Evolutionary conservation across 352 stramenopile genomes (phyloP).

Genomic region (Blastocystis sp.): DNA sequence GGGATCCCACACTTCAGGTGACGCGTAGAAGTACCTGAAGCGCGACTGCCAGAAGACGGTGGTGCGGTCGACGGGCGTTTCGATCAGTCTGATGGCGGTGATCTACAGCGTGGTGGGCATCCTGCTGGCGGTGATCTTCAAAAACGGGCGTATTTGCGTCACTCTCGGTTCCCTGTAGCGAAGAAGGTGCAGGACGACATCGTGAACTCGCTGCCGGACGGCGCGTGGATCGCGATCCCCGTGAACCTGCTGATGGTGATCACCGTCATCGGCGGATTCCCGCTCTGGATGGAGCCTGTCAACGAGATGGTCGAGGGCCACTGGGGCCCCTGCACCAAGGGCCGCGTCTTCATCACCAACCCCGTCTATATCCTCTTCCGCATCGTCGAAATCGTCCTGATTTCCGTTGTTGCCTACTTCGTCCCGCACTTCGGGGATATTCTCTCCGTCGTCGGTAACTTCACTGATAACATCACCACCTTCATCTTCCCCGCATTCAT

Average conservation of each 20-base stretch:
- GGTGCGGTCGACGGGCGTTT: constrained; percentile 43
- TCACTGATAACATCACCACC: constrained; percentile 34
- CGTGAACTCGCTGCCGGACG: constrained; percentile 29
- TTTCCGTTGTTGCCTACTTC: constrained; percentile 34
- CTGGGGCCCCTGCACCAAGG: constrained; percentile 35
- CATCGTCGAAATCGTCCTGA: constrained; percentile 39
- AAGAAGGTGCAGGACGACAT: constrained; percentile 34
- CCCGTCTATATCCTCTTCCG: constrained; percentile 44
- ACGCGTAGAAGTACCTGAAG: constrained; percentile 40
- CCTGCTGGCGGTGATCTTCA: constrained; percentile 18
- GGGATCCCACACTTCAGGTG: not conserved
- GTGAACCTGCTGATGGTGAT: constrained; percentile 55
- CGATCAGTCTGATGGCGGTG: constrained; percentile 17
- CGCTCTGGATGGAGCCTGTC: constrained; percentile 39
- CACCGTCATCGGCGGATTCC: constrained; percentile 53
- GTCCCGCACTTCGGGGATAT: constrained; percentile 51
- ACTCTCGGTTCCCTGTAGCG: not conserved
- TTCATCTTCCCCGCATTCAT: constrained; percentile 48
- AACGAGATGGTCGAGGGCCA: constrained; percentile 55
- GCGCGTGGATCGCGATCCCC: not conserved
- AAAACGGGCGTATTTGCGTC: not conserved
- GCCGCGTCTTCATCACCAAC: constrained; percentile 33
- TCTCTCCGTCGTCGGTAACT: constrained; percentile 51
- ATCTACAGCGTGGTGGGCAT: constrained; percentile 34
- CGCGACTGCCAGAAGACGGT: constrained; percentile 37